Base-by-base conservation (phyloP, 2,329 filamentous ascomycete genomes). In the Xylaria sp. region DNA sequence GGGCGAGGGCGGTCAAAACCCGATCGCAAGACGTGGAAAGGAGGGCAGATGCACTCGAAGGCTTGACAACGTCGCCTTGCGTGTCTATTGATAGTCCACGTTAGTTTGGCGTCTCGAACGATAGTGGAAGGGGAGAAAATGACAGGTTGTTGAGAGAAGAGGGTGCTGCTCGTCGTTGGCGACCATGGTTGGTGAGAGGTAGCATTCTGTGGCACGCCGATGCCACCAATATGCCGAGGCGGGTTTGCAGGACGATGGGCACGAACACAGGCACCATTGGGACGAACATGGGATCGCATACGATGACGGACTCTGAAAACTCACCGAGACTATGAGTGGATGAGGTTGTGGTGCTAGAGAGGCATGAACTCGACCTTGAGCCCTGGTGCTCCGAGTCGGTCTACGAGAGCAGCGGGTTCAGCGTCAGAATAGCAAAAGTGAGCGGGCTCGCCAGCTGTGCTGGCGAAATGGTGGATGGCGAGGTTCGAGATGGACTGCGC, bases 221-320 rank as follows among this genome's bases (percentile, higher is more conserved):
- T 63, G 58, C 62, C 56, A 63, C 56, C 72, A 52, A 63, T 34
- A 67, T 60, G 63, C 62, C 61, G 73, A 59, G 67, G 71, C 65
- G 50, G 59, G 39, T 65, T 73, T 65, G 52, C 71, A 66, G 44
- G 64, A 69, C 61, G 62, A 67, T 44, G 65, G 50, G 57, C 63
- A 67, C 64, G 69, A 67, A 62, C 71, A 69, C 71, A 69, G 73
- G 50, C 59, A 69, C 60, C 72, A 75, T 70, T 72, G 58, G 55
- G 61, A 70, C 63, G 64, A 62, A 74, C 48, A 51, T 67, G 74
- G 73, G 80, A 82, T 84, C 82, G 81, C 82, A 78, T 79, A 71
- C 63, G 72, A 69, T 68, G 67, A 67, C 57, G 73, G 77, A 72
- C 69, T 73, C 73, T 72, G 67, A 72, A 70, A 71, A 81, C 82